Evolutionary conservation across 2,329 filamentous ascomycete genomes (phyloP).

Genomic region (Venturia nashicola): DNA sequence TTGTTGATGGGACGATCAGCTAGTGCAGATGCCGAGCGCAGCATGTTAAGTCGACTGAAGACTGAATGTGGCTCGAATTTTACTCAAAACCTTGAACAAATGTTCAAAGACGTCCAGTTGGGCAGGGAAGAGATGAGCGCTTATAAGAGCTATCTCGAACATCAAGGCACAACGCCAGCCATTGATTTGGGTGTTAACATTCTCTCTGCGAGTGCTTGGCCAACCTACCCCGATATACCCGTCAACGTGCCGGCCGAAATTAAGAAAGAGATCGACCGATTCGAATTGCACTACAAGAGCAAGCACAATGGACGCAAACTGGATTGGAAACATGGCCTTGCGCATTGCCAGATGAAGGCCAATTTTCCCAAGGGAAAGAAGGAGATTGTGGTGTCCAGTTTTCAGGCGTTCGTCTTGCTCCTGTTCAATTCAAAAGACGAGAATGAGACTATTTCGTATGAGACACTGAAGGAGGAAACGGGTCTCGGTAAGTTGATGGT

Average conservation of each 20-base stretch:
- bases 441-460: constrained; percentile 57
- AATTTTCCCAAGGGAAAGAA: constrained; percentile 69
- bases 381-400: constrained; percentile 81
- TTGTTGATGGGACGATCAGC: constrained; percentile 86
- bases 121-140: constrained; percentile 85
- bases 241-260: constrained; percentile 68
- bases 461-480: constrained; percentile 62
- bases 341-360: constrained; percentile 76
- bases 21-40: constrained; percentile 87
- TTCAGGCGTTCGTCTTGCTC: constrained; percentile 81
- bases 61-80: constrained; percentile 89
- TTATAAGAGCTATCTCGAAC: constrained; percentile 59
- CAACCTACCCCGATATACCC: constrained; percentile 67
- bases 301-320: constrained; percentile 84
- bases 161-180: constrained; percentile 42
- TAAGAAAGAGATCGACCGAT: constrained; percentile 62
- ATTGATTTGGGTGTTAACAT: constrained; percentile 79
- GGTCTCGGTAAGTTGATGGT: constrained; percentile 46
- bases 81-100: constrained; percentile 93
- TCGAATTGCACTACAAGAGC: constrained; percentile 72
- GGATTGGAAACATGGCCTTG: constrained; percentile 86
- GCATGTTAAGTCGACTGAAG: constrained; percentile 85
- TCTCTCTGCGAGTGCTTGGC: constrained; percentile 86
- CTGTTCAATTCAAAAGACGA: constrained; percentile 67
- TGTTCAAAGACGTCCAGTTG: constrained; percentile 98